These are phyloP conservation scores for Lasiosphaeria hispida DNA, from an alignment of 495 filamentous ascomycete genomes.

Conservation along the genomic window DNA sequence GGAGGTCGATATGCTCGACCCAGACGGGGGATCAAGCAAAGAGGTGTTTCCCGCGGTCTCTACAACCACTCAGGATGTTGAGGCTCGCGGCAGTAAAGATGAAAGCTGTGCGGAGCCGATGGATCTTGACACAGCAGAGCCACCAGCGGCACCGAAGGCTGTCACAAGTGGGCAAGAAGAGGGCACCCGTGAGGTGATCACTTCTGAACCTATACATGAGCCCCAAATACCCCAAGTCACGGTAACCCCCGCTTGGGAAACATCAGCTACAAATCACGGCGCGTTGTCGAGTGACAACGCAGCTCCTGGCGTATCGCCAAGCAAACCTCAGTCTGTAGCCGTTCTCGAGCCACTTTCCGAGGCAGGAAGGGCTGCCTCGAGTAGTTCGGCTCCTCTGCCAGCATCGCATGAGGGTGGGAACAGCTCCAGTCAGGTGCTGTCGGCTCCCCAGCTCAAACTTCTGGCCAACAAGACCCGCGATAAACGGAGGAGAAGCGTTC, in stretches of 20 bases:
- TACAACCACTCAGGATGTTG: not conserved
- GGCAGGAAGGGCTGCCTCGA: too few species aligned
- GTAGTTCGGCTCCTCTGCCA: not conserved
- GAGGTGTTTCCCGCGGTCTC: not conserved
- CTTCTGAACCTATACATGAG: too few species aligned
- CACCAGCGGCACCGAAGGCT: not conserved
- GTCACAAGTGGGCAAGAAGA: not conserved
- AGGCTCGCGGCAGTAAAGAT: not conserved
- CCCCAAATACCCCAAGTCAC: too few species aligned
- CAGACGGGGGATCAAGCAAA: not conserved
- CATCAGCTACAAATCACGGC: too few species aligned
- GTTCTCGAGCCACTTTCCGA: not conserved
- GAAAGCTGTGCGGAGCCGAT: not conserved
- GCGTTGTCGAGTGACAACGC: too few species aligned
- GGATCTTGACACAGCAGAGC: constrained; percentile 1
- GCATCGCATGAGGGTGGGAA: constrained; percentile 5
- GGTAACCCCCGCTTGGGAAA: too few species aligned
- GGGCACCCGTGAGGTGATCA: too few species aligned
- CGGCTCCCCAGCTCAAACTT: constrained; percentile 42
- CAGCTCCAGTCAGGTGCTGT: constrained; percentile 30
- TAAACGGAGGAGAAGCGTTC: constrained; percentile 63
- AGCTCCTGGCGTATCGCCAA: too few species aligned
- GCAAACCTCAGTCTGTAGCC: not conserved
- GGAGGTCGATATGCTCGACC: too few species aligned
- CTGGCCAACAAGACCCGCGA: constrained; percentile 58